Conservation (phyloP, 2,329 filamentous ascomycete species). For the Hymenoscyphus linearis region DNA sequence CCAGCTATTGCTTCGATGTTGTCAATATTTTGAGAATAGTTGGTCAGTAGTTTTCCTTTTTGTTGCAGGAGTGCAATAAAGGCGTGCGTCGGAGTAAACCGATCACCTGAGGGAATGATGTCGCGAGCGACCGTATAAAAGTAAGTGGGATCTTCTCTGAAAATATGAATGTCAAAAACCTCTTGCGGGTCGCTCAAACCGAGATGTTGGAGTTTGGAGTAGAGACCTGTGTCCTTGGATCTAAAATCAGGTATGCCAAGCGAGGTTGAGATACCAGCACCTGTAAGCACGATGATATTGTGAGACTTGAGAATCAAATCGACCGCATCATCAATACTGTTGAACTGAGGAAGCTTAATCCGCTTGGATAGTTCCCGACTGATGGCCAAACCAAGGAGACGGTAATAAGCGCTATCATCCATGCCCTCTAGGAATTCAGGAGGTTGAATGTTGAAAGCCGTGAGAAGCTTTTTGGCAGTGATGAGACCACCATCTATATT, state of each 20-base stretch:
- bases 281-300: slow-evolving; percentile 91
- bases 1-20: slow-evolving; percentile 88
- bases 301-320: slow-evolving; percentile 64
- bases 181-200: slow-evolving; percentile 80
- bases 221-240: slow-evolving; percentile 87
- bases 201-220: slow-evolving; percentile 74
- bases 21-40: slow-evolving; percentile 99
- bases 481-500: slow-evolving; percentile 65
- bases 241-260: slow-evolving; percentile 96
- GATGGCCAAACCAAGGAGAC: slow-evolving; percentile 70
- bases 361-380: slow-evolving; percentile 76
- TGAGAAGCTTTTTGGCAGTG: slow-evolving; percentile 76
- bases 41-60: slow-evolving; percentile 84
- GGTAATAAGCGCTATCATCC: slow-evolving; percentile 70
- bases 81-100: slow-evolving; percentile 85
- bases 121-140: slow-evolving; percentile 92
- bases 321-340: slow-evolving; percentile 84
- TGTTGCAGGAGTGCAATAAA: slow-evolving; percentile 89
- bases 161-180: slow-evolving; percentile 87
- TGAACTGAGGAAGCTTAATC: slow-evolving; percentile 72
- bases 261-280: slow-evolving; percentile 93
- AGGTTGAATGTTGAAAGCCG: slow-evolving; percentile 74
- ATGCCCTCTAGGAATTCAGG: slow-evolving; percentile 68
- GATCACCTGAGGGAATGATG: slow-evolving; percentile 74
- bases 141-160: slow-evolving; percentile 77